A percentile compares a stretch with the other conserved stretches of the same genome.
These are phyloP conservation scores for Cryptococcus sp. DNA, from an alignment of 1,284 basidiomycete genomes.

Conservation along the genomic window DNA sequence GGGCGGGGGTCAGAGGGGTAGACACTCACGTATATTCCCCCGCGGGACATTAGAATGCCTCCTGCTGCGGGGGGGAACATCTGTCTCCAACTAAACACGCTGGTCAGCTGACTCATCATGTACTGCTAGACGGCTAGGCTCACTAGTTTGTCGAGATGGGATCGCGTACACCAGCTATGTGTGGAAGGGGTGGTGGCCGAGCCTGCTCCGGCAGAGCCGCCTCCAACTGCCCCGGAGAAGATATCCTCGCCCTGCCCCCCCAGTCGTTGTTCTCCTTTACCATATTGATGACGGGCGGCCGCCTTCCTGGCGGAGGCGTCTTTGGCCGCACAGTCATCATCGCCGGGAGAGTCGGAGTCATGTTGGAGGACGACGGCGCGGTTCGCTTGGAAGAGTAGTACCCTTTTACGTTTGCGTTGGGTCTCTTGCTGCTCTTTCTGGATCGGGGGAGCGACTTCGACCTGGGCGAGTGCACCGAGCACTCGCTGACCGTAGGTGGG, in stretches of 20 bases:
- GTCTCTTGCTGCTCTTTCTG: background rate
- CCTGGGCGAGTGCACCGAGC: background rate
- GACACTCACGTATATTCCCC: no score
- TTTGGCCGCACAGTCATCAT: slow-evolving; percentile 6
- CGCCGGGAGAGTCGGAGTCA: background rate
- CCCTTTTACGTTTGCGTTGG: slow-evolving; percentile 11
- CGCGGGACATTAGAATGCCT: background rate
- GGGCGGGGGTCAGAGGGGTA: no score
- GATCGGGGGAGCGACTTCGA: slow-evolving; percentile 5
- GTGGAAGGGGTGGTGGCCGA: slow-evolving; percentile 3
- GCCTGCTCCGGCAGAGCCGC: background rate
- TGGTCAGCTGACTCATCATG: background rate
- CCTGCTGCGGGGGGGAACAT: slow-evolving; percentile 12
- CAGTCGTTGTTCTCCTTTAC: slow-evolving; percentile 1
- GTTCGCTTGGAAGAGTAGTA: slow-evolving; percentile 12
- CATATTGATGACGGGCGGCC: slow-evolving; percentile 1
- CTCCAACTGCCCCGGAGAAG: no score
- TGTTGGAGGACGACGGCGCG: background rate
- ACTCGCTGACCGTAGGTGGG: background rate
- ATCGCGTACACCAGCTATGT: slow-evolving; percentile 12
- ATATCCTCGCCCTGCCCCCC: background rate
- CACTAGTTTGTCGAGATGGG: slow-evolving; percentile 10
- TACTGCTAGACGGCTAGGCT: background rate
- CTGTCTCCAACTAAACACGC: background rate
- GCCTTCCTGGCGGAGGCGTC: background rate